Conservation (phyloP, 768 basidiomycete species). For the Lenzites betulinus region DNA sequence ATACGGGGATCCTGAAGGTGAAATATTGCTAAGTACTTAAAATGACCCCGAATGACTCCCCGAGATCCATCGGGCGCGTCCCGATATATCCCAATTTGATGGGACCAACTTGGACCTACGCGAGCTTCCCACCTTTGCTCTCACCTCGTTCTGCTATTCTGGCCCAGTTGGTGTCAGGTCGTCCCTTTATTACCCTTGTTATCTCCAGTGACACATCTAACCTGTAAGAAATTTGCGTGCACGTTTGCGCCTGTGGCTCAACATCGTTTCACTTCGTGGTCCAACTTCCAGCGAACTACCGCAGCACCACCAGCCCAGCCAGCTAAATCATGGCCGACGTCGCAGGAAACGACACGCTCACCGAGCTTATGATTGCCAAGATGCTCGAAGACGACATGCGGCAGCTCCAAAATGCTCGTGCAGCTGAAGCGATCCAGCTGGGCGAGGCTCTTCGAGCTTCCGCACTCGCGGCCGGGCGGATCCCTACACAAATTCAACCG, state of each 20-base stretch:
- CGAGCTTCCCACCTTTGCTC: background rate
- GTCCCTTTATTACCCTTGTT: too few relatives aligned
- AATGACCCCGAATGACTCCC: slow-evolving; percentile 11
- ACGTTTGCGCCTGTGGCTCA: too few relatives aligned
- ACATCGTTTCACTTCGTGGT: too few relatives aligned
- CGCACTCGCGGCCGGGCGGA: slow-evolving; percentile 29
- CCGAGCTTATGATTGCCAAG: slow-evolving; percentile 37
- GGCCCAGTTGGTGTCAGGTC: too few relatives aligned
- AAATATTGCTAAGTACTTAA: too few relatives aligned
- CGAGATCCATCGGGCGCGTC: background rate
- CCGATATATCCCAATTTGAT: slow-evolving; percentile 1
- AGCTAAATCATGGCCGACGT: background rate
- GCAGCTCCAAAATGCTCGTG: slow-evolving; percentile 26
- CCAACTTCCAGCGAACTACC: too few relatives aligned
- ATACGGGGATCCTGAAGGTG: too few relatives aligned
- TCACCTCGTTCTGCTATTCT: too few relatives aligned
- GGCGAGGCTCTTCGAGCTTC: slow-evolving; percentile 33
- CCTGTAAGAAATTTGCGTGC: too few relatives aligned
- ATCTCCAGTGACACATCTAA: too few relatives aligned
- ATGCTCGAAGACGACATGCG: slow-evolving; percentile 37
- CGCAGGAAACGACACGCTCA: slow-evolving; percentile 29
- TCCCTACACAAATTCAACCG: slow-evolving; percentile 18
- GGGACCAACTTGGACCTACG: slow-evolving; percentile 10
- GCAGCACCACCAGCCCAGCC: background rate
- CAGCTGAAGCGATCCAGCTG: slow-evolving; percentile 39